phyloP scores from a whole-genome alignment of 108 stramenopile species.

The Discostella pseudostelligera region DNA sequence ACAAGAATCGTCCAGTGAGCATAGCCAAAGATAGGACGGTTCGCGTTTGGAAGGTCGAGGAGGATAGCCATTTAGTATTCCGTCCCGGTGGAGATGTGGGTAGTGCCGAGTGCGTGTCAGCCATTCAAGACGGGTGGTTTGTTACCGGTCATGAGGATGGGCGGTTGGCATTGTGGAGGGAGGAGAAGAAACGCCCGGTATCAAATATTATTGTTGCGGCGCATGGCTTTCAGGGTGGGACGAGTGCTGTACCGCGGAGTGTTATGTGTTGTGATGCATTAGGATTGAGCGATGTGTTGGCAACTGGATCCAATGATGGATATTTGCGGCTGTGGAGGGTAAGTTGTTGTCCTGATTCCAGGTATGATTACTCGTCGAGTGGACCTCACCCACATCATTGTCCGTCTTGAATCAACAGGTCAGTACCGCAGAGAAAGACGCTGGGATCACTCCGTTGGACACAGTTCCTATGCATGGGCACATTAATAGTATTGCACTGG shows the following conservation, averaged over 20 bases:
- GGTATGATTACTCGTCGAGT: background rate
- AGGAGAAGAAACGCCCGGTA: conserved; percentile 92
- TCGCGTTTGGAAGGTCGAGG: conserved; percentile 95
- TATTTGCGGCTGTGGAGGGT: conserved; percentile 86
- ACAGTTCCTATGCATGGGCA: conserved; percentile 70
- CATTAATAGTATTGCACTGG: conserved; percentile 81
- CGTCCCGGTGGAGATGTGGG: conserved; percentile 71
- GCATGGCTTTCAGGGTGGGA: conserved; percentile 55
- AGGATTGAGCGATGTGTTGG: conserved; percentile 72
- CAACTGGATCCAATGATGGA: conserved; percentile 88
- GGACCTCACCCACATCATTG: background rate
- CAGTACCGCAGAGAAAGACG: conserved; percentile 48
- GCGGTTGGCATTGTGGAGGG: conserved; percentile 86
- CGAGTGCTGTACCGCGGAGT: conserved; percentile 45
- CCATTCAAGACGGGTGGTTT: conserved; percentile 91
- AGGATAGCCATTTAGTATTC: conserved; percentile 97
- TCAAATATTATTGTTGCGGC: conserved; percentile 36
- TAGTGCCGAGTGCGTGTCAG: conserved; percentile 72
- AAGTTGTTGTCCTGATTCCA: background rate
- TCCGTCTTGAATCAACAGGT: conserved; percentile 17
- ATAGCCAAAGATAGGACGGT: conserved; percentile 87
- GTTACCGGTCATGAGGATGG: conserved; percentile 96
- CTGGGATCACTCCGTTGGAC: conserved; percentile 56
- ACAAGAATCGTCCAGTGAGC: conserved; percentile 85
- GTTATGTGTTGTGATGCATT: conserved; percentile 55